Evolutionary conservation across 2,329 filamentous ascomycete species (phyloP), one percentile per base, ranked within the genome.

Genomic region (Grosmannia huntii): DNA sequence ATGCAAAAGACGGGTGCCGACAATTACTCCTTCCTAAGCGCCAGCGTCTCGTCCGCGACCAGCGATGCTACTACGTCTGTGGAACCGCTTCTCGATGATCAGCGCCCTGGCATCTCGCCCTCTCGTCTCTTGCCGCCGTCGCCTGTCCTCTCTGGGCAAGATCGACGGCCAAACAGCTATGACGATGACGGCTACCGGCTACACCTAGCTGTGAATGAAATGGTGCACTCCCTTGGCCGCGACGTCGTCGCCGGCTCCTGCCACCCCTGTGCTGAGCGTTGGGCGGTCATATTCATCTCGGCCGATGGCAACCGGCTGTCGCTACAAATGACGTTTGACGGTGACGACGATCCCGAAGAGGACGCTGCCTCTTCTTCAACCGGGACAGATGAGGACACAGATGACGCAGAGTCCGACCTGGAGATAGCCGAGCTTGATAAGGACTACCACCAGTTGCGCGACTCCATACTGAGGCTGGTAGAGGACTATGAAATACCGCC

Each of bases 401-500:
- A 75, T 25, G 77, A 80, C 6, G 76, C 80, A 53, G 74, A 76
- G 2, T 78, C 81, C 0, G 86, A 88, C 57, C 74, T 89, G 4
- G 77, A 81, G 51, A 74, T 76, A 3, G 76, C 80, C 0, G 87
- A 88, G 56, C 74, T 90, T 4, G 84, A 88, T 68, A 88, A 87
- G 64, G 87, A 90, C 66, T 90, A 91, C 64, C 87, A 90, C 66
- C 86, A 89, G 62, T 72, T 95, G 4, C 85, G 91, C 59, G 85
- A 90, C 60, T 88, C 89, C 0, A 88, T 95, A 57, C 73, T 90
- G 60, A 90, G 87, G 67, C 76, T 95, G 5, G 86, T 94, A 0
- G 82, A 90, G 65, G 89, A 95, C 62, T 91, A 87, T 61, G 89
- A 94, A 65, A 87, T 90, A 50, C 85, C 87, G 0, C 83, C 86